Base-by-base conservation (phyloP, 1,284 basidiomycete genomes). In the Caloboletus firmus region DNA sequence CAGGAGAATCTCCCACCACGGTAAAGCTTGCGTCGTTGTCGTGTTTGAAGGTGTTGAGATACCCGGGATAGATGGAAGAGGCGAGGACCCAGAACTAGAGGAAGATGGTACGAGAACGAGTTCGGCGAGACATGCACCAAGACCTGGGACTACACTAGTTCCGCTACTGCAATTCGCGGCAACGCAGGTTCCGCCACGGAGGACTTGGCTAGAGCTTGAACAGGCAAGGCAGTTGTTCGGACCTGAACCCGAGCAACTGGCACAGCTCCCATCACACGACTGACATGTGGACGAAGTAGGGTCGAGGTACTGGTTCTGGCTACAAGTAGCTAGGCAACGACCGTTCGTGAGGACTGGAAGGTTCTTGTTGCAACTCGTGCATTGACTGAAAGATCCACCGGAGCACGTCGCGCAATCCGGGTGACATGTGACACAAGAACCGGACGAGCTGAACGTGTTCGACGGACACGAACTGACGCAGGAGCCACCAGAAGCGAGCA, bases 1-100 rank as follows among this genome's bases (percentile, higher is more conserved):
- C 55, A 92, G 79, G 39, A 91, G 75, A 59, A 91, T 91, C 71
- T 91, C 77, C 89, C 90, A 92, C 87, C 89, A 90, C 55, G 75
- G 72, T 12, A 91, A 72, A 17, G 72, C 59, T 37, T 69, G 72
- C 12, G 62, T 59, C 22, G 64, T 67, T 17, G 64, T 67, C n/a
- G 64, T 69, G n/a, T 63, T 68, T 13, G 69, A 61, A 2, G 68
- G 64, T 12, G 76, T 75, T 5, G 83, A 82, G 54, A 86, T 69
- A 26, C 83, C 83, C 1, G 81, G 79, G 61, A 83, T 76, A 36
- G 77, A 73, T 35, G 85, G 86, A 39, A 84, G 71, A 1, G 84
- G 75, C 0, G 72, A 65, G 3, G 76, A 65, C 37, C 72, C 72
- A 8, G 81, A 65, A 32, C 42, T 79, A 4, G 76, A 76, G 4